These are phyloP conservation scores for Recurvomyces mirabilis DNA, from an alignment of 495 filamentous ascomycete genomes.

Conservation along the genomic window DNA sequence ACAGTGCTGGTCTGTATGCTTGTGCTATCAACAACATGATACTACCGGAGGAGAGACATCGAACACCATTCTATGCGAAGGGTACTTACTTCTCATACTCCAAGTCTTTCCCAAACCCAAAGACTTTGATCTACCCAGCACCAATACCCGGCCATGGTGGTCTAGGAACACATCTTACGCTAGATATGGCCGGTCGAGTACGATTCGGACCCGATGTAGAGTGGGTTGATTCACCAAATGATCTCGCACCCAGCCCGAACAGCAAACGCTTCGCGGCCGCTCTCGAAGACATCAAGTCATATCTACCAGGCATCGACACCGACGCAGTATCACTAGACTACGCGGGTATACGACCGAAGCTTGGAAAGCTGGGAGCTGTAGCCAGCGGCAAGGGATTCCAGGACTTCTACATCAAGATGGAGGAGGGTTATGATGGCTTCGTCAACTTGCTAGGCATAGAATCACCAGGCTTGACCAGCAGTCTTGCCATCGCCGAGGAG, in stretches of 20 bases:
- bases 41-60: constrained; percentile 46
- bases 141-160: constrained; percentile 70
- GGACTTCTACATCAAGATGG: constrained; percentile 75
- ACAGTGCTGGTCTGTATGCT: constrained; percentile 73
- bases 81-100: constrained; percentile 89
- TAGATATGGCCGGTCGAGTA: constrained; percentile 75
- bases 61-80: constrained; percentile 71
- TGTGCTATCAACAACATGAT: constrained; percentile 73
- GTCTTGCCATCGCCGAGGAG: constrained; percentile 76
- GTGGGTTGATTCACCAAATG: constrained; percentile 61
- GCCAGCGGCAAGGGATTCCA: constrained; percentile 53
- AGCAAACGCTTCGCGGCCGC: constrained; percentile 53
- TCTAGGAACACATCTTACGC: constrained; percentile 83
- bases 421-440: constrained; percentile 75
- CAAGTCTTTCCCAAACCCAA: constrained; percentile 50
- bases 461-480: constrained; percentile 85
- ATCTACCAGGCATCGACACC: constrained; percentile 61
- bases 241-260: constrained; percentile 41
- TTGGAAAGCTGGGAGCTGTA: constrained; percentile 48
- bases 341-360: constrained; percentile 81
- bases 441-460: constrained; percentile 90
- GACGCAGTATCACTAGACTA: constrained; percentile 69
- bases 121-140: constrained; percentile 76
- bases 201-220: constrained; percentile 94
- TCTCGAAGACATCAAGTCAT: constrained; percentile 60